Conservation (phyloP, 768 basidiomycete genomes). For the Tulasnella sp. region DNA sequence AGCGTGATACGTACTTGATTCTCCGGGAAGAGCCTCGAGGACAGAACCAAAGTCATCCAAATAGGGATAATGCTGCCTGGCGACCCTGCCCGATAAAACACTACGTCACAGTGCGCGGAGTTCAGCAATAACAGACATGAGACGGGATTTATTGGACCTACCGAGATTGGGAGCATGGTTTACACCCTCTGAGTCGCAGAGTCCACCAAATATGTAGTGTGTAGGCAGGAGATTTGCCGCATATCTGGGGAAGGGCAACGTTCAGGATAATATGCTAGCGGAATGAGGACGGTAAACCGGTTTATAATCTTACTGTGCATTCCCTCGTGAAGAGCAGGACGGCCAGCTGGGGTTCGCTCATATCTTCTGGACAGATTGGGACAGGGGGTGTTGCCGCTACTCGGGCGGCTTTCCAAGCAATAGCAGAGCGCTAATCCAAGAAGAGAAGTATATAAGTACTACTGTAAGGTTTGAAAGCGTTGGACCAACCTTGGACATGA, state of each 20-base stretch:
- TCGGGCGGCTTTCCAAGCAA: conserved; percentile 2
- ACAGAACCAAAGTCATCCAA: neutral
- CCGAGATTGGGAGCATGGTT: no score
- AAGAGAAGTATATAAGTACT: no score
- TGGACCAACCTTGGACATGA: conserved; percentile 1
- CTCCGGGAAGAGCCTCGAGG: neutral
- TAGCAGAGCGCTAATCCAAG: neutral
- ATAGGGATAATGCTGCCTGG: neutral
- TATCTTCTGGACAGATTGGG: neutral
- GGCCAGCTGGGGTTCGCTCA: conserved; percentile 7
- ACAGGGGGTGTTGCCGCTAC: neutral
- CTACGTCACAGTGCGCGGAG: no score
- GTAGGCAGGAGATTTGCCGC: neutral
- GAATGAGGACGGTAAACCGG: neutral
- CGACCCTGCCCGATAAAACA: no score
- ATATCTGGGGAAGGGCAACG: neutral
- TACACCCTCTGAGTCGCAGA: neutral
- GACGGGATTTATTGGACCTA: no score
- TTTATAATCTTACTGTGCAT: neutral
- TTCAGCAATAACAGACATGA: no score
- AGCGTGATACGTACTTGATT: neutral
- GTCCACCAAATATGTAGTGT: neutral
- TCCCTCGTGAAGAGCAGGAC: neutral
- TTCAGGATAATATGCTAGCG: neutral
- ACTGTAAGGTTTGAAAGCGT: neutral